Evolutionary conservation across 2,329 filamentous ascomycete genomes (phyloP), one percentile per base, ranked within the genome.

Genomic region (Neonectria punicea): DNA sequence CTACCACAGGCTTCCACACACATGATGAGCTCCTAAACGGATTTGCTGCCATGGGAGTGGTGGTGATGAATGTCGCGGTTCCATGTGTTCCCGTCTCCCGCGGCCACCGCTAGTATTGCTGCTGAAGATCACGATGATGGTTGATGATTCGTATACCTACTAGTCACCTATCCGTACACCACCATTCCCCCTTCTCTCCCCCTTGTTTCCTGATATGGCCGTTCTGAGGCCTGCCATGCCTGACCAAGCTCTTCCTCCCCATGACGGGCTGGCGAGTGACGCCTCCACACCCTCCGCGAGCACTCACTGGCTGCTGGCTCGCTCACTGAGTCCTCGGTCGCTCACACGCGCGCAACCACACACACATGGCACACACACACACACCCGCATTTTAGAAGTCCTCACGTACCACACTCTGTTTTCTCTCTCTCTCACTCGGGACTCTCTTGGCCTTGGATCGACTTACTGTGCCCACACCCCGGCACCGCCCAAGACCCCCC

Each of bases 211-310:
- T 36, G 53, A 50, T 39, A 47, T 59, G 66, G 60, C 68, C 20
- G 58, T 58, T 67, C 58, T 73, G 72, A 72, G 72, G 71, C 71
- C 72, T 69, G 62, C 72, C 59, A 74, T 64, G 68, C 72, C 71
- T 74, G 72, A 74, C 72, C 65, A 71, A 63, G 53, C 30, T 56
- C 43, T 46, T 55, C 57, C 55, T 56, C 56, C 63, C 55, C 61
- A 63, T 66, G 63, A 66, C 60, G 58, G 56, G 61, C 59, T 65
- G 39, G 50, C 51, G 44, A 59, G 57, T 63, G 63, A 65, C 71
- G 66, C 70, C 71, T 73, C 70, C 71, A 73, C 72, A 71, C 72
- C 69, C 72, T 65, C 63, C 60, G 39, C 63, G 54, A 66, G 63
- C 56, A 60, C 36, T 71, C 58, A 68, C 64, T 73, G 56, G 68